Base-by-base conservation (phyloP, 441 rosid species). In the Dalechampia spathulata region DNA sequence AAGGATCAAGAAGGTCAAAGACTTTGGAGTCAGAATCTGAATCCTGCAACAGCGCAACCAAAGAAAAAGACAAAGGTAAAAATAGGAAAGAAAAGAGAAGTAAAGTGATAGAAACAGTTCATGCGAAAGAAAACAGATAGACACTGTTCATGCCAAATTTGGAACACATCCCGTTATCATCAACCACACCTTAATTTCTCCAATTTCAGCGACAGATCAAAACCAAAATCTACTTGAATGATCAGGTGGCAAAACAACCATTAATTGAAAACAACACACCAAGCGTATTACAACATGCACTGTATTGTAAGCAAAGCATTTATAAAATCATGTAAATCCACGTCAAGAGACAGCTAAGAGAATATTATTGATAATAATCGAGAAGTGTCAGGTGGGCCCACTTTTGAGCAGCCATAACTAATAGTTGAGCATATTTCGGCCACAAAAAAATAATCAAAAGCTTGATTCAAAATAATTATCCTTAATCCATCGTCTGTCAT, bases 1-100 rank as follows among this genome's bases (percentile, higher is more conserved):
- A 61, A 7, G 92, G 94, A 73, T 92, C 85, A 53, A 76, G 61
- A 73, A 88, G 82, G 39, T 88, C 72, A 68, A 79, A 84, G 48
- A 70, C 64, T 52, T 73, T 76, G 37, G 7, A 61, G 30, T 74
- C 79, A 45, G 78, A 70, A 50, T 81, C 87, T 13, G 82, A 70
- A 62, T 86, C 94, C 98, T 88, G 81, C 51, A 64, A 51, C 13
- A n/a, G n/a, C n/a, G n/a, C 14, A 57, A 36, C 39, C 12, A 50
- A 26, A 36, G 19, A 16, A 38, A 34, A 52, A n/a, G 26, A n/a
- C 19, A 32, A 22, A 11, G 13, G 41, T 14, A 23, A 25, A 23
- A 2, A 45, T 20, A 39, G 43, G 46, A 44, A 45, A 13, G 32
- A 4, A 21, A 16, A 43, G 9, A 30, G 28, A 20, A n/a, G n/a